Percentiles rank a stretch among this genome's conserved stretches.
phyloP scores from a whole-genome alignment of 202 grass and related monocot genomes.

The Setaria viridis region DNA sequence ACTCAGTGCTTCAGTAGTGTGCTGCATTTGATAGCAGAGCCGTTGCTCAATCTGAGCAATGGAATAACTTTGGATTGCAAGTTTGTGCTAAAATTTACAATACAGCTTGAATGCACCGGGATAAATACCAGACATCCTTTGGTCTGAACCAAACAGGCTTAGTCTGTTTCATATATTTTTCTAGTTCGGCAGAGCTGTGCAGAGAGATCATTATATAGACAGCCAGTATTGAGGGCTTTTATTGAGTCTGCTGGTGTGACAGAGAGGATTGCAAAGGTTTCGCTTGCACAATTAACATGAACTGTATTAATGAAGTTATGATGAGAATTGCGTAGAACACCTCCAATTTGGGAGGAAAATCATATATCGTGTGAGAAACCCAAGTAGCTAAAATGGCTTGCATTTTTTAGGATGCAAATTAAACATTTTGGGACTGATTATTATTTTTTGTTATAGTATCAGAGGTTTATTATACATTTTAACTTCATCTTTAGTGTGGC shows the following conservation, averaged over 20 bases:
- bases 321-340: not conserved
- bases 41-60: slow-evolving; percentile 1
- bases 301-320: not conserved
- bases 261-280: not conserved
- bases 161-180: not conserved
- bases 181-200: not conserved
- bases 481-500: slow-evolving; percentile 36
- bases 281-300: too few relatives aligned
- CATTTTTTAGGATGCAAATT: slow-evolving; percentile 10
- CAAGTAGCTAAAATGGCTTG: slow-evolving; percentile 1
- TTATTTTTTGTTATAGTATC: not conserved
- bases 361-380: not conserved
- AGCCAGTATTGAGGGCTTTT: not conserved
- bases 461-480: not conserved
- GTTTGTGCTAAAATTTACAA: not conserved
- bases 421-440: not conserved
- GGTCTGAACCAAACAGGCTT: not conserved
- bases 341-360: not conserved
- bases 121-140: not conserved
- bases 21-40: not conserved
- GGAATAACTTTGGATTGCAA: not conserved
- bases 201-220: not conserved
- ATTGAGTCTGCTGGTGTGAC: not conserved
- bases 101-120: not conserved
- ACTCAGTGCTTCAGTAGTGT: slow-evolving; percentile 15